Evolutionary conservation across 2,329 filamentous ascomycete genomes (phyloP), one percentile per base, ranked within the genome.

Genomic region (Mollisiaceae sp.): DNA sequence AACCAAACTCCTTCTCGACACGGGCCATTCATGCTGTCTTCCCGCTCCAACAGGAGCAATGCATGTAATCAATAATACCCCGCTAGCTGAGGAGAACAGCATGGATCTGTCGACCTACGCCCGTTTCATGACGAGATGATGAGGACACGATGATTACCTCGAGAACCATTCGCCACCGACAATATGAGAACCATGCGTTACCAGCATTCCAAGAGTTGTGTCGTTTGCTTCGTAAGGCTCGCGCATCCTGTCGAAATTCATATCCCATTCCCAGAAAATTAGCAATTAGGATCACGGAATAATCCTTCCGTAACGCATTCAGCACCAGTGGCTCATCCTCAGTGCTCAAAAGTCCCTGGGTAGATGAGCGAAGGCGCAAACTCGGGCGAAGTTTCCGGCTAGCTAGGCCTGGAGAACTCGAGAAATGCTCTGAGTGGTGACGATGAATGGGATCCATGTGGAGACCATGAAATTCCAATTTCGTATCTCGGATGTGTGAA

Each of bases 51-150:
- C n/a, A n/a, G 45, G 45, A 50, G n/a, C 4, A 50, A 24, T 20
- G 45, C 45, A 24, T 50, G 45, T 50, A 50, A 50, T 50, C 45
- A 50, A 50, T 50, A 50, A 50, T 50, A 50, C 45, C 45, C 45
- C 45, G 20, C 45, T 22, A 22, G 2, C 6, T 24, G 20, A 50
- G n/a, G n/a, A 22, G n/a, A 50, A 50, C 6, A 8, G n/a, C 45
- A 22, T 22, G 45, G 20, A n/a, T 14, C 45, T 24, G n/a, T 11
- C 45, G 38, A 41, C 15, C 38, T 14, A 41, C 15, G 38, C 38
- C 11, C 11, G 12, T 41, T 9, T 41, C 8, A 41, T 41, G 38
- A 41, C 27, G 27, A 32, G 27, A 32, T 32, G 6, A 3, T 32
- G n/a, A 6, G 15, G n/a, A 2, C 11, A 43, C 8, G 41, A n/a